Percentiles rank a stretch among this genome's conserved stretches.
Conservation (phyloP, 371 early-diverging fungal genomes). For the Nematocida ausubeli region DNA sequence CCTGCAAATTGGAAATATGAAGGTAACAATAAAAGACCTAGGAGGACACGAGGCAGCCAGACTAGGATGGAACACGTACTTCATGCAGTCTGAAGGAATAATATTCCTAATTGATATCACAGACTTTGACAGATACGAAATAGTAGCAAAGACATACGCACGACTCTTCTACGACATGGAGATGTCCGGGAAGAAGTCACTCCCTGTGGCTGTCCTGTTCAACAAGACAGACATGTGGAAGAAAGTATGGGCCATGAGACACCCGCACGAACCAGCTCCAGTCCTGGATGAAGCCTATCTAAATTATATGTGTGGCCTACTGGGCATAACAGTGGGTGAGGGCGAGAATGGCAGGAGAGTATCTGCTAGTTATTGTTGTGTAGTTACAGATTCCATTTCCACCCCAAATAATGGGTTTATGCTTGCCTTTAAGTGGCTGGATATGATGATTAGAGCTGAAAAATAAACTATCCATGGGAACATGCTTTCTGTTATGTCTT, state of each 20-base stretch:
- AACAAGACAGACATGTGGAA: conserved; percentile 67
- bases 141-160: conserved; percentile 64
- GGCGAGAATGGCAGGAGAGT: conserved; percentile 56
- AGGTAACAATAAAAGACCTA: conserved; percentile 64
- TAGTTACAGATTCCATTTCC: conserved; percentile 61
- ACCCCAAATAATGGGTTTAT: conserved; percentile 55
- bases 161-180: conserved; percentile 59
- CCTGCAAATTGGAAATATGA: conserved; percentile 67
- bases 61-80: conserved; percentile 67
- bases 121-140: conserved; percentile 62
- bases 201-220: conserved; percentile 68
- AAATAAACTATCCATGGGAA: conserved; percentile 32
- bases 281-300: conserved; percentile 53
- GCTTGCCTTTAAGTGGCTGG: conserved; percentile 61
- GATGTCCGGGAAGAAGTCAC: conserved; percentile 14
- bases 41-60: conserved; percentile 68
- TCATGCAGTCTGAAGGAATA: conserved; percentile 67
- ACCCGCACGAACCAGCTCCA: conserved; percentile 19
- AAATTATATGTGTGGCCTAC: conserved; percentile 38
- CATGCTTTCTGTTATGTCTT: too few relatives aligned
- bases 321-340: conserved; percentile 61
- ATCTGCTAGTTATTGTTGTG: conserved; percentile 62
- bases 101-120: conserved; percentile 68
- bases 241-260: conserved; percentile 37
- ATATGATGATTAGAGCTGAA: conserved; percentile 47